Conservation (phyloP, 768 basidiomycete genomes). For the Termitomyces sp. region DNA sequence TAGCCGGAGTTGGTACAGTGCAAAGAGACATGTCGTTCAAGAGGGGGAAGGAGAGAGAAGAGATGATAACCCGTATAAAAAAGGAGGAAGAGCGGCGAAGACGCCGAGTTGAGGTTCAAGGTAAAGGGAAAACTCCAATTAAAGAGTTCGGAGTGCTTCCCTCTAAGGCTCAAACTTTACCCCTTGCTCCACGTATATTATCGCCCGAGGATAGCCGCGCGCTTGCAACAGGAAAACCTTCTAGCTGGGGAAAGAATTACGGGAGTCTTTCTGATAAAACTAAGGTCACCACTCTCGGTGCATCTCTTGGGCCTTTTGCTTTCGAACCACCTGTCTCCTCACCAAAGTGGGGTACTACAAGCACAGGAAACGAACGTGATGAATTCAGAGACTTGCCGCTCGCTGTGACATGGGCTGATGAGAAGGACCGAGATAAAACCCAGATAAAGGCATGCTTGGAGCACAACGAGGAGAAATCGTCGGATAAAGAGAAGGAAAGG, state of each 20-base stretch:
- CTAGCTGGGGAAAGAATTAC: constrained; percentile 55
- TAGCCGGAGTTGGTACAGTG: constrained; percentile 41
- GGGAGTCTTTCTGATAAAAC: constrained; percentile 32
- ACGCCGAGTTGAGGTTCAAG: constrained; percentile 9
- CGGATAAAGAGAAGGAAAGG: constrained; percentile 22
- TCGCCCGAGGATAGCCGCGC: constrained; percentile 16
- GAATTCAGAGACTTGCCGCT: constrained; percentile 13
- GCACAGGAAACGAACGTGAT: constrained; percentile 18
- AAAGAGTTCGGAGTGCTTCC: constrained; percentile 23
- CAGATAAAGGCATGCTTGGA: constrained; percentile 13
- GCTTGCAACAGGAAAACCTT: constrained; percentile 37
- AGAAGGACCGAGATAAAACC: constrained; percentile 11
- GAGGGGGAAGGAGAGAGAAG: constrained; percentile 34
- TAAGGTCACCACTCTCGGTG: constrained; percentile 28
- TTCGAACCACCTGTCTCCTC: constrained; percentile 67
- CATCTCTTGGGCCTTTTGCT: constrained; percentile 56
- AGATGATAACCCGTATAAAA: constrained; percentile 15
- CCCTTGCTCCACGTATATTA: neutral
- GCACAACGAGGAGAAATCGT: constrained; percentile 25
- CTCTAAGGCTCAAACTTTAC: constrained; percentile 20
- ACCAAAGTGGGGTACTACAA: constrained; percentile 33
- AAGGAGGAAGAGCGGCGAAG: constrained; percentile 17
- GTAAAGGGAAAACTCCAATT: constrained; percentile 14
- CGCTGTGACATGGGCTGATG: constrained; percentile 18
- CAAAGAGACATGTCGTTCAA: constrained; percentile 37